Base-by-base conservation (phyloP, 202 grass and related monocot genomes). In the Zizania palustris region DNA sequence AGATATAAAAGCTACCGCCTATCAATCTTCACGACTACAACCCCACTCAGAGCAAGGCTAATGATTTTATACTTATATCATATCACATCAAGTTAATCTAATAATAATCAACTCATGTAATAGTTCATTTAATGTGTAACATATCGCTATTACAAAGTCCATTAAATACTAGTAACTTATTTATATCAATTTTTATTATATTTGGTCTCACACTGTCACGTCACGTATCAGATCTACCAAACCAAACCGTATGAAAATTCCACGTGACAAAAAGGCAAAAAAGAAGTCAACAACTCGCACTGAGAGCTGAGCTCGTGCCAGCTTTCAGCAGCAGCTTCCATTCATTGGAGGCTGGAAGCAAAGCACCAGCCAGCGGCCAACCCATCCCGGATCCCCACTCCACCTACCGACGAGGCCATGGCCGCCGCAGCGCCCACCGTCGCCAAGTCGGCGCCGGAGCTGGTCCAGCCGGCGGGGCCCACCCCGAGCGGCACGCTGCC, bases 401-500 rank as follows among this genome's bases (percentile, higher is more conserved):
- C 68, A 71, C 73, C 73, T 58, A 53, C 63, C 56, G 61, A 64
- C 69, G 13, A 49, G 16, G 22, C 61, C 60, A 69, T 67, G 71
- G 46, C 81, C 33, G 45, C 48, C 42, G 41, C 67, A 34, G 12
- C 60, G 57, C 77, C 61, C 68, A 60, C 83, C 49, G 92, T 94
- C 21, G 43, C 36, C 76, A 89, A 79, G 70, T 91, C 75, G 41
- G 67, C 86, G 15, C 80, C 92, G 56, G 45, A 42, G 28, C 88
- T 91, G 33, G 63, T 94, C 57, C 73, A 72, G 16, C 92, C 92
- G 5, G 71, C 45, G 37, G 58, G 62, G 4, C 71, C 88, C 57
- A 89, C 85, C 5, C 92, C 88, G 1, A 5, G 67, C 33, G 83
- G 72, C 50, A 45, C 35, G 39, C 83, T 91, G 39, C 92, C 80